phyloP scores from a whole-genome alignment of 495 filamentous ascomycete species.

The Hypoxylon cercidicola region DNA sequence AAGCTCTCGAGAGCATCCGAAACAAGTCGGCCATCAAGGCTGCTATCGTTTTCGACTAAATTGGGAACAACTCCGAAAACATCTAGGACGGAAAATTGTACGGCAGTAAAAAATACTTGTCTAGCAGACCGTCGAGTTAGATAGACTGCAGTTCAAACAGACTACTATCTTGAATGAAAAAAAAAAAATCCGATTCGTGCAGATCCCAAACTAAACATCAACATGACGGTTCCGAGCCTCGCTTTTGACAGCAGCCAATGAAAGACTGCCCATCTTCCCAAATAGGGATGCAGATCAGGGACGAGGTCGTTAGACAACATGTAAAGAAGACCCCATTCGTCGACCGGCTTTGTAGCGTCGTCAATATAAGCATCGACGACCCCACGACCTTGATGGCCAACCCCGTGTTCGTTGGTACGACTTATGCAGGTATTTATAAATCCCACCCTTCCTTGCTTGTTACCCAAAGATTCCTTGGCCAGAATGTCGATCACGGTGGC shows the following conservation, averaged over 20 bases:
- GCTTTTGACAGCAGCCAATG: slow-evolving; percentile 17
- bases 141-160: slow-evolving; percentile 29
- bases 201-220: slow-evolving; percentile 5
- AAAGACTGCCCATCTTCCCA: slow-evolving; percentile 5
- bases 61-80: background rate
- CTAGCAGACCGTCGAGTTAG: slow-evolving; percentile 3
- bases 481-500: slow-evolving; percentile 36
- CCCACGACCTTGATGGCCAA: slow-evolving; percentile 48
- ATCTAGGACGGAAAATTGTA: background rate
- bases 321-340: slow-evolving; percentile 25
- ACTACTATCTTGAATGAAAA: slow-evolving; percentile 27
- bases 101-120: background rate
- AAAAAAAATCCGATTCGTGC: slow-evolving; percentile 31
- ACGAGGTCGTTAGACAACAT: slow-evolving; percentile 16
- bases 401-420: slow-evolving; percentile 21
- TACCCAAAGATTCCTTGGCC: background rate
- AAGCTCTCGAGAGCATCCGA: slow-evolving; percentile 64
- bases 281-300: slow-evolving; percentile 28
- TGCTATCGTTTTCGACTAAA: slow-evolving; percentile 73
- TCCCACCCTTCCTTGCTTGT: slow-evolving; percentile 5
- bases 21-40: slow-evolving; percentile 80
- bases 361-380: slow-evolving; percentile 35
- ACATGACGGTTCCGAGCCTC: slow-evolving; percentile 2
- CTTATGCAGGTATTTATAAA: slow-evolving; percentile 30
- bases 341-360: slow-evolving; percentile 16